These are phyloP conservation scores for Metschnikowia gelsemii DNA, from an alignment of 805 yeast species.

Conservation along the genomic window DNA sequence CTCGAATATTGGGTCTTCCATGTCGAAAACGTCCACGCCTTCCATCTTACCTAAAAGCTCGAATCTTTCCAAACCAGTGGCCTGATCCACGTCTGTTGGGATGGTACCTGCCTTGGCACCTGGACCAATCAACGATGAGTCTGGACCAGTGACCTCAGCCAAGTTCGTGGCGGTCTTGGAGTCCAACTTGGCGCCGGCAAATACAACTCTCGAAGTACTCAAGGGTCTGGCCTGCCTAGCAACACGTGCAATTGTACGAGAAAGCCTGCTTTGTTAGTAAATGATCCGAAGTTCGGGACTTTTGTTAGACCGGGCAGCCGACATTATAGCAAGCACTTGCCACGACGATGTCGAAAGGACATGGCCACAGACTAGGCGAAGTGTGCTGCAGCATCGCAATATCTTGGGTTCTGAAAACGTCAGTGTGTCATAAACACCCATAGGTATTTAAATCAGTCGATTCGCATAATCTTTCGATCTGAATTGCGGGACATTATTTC, in stretches of 20 bases:
- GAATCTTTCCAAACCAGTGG: slow-evolving; percentile 97
- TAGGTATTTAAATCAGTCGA: no score
- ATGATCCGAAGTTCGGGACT: not conserved
- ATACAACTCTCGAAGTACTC: slow-evolving; percentile 31
- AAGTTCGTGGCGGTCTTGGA: slow-evolving; percentile 63
- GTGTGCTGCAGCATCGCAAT: not conserved
- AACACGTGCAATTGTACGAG: slow-evolving; percentile 38
- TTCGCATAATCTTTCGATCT: no score
- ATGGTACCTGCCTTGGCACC: slow-evolving; percentile 85
- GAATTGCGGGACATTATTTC: no score
- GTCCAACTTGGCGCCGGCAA: slow-evolving; percentile 31
- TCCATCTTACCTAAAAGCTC: slow-evolving; percentile 91
- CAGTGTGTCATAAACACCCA: no score
- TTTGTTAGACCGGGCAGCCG: not conserved
- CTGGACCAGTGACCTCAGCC: slow-evolving; percentile 75
- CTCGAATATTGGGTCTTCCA: slow-evolving; percentile 80
- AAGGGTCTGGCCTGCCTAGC: slow-evolving; percentile 33
- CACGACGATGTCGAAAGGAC: no score
- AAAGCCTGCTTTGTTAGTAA: slow-evolving; percentile 31
- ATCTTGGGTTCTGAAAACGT: no score
- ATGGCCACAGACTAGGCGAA: no score
- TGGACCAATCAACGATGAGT: slow-evolving; percentile 75
- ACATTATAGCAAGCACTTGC: no score
- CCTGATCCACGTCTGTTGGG: slow-evolving; percentile 93
- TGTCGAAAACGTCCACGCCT: slow-evolving; percentile 93